Evolutionary conservation across 1,139 yeast genomes (phyloP), one percentile per base, ranked within the genome.

Genomic region (Nakaseomyces sp.): DNA sequence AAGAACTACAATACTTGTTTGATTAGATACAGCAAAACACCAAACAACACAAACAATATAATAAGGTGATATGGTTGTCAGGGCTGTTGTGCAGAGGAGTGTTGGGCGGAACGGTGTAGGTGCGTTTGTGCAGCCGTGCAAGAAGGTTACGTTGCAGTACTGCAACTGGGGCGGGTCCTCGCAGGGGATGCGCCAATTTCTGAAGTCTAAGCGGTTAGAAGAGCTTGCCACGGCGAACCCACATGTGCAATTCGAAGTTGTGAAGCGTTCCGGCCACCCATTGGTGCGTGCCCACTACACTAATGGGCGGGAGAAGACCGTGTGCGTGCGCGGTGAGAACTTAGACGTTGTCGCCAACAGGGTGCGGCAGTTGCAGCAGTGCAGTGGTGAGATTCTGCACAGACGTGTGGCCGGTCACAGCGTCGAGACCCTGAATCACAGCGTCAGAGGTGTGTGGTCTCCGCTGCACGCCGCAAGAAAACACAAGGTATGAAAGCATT

Each of bases 81-180:
- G 61, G 50, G 68, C 81, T 42, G 68, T 81, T 33, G 68, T 74
- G 33, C 78, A 70, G 55, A 60, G 69, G 0, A 72, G 88, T 13
- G 64, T 72, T 40, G 77, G 84, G 24, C 74, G 88, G 50, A 88
- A 88, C 58, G 96, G 96, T 35, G 72, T 85, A 20, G 93, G 93
- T 5, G 77, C 93, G 0, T 87, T 76, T 59, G 76, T 87, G 12
- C 51, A 54, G 19, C 62, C 68, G 44, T 87, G 96, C 68, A 77
- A 76, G 56, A 77, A 74, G 57, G 72, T 88, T 48, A 75, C 81
- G 10, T 65, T 89, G 44, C 80, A 84, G 49, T 88, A 81, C 67
- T 86, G 96, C 69, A 86, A 88, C 71, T 83, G 93, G 83, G 97
- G 96, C 41, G 98, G 97, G 16, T 84, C 95, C 4, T 89, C 97